Evolutionary conservation across 805 yeast species (phyloP).

Genomic region (Cyberlindnera euphorbiae): DNA sequence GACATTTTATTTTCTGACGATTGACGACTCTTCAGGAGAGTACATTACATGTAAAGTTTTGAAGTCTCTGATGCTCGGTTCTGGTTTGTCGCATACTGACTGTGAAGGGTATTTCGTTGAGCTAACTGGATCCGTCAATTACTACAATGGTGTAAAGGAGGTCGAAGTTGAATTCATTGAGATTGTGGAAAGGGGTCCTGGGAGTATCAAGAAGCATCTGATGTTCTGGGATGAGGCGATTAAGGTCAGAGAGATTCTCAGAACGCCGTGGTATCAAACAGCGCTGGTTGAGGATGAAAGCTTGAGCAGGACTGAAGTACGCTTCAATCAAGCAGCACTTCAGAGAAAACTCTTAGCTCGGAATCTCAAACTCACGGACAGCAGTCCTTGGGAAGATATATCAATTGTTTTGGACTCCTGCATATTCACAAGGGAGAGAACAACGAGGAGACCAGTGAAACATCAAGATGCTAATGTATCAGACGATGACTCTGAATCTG

Average conservation of each 20-base stretch:
- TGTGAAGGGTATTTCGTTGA: slow-evolving; percentile 26
- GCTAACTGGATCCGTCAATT: slow-evolving; percentile 24
- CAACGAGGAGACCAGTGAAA: slow-evolving; percentile 1
- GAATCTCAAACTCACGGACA: slow-evolving; percentile 2
- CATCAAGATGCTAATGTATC: slow-evolving; percentile 16
- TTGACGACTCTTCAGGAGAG: slow-evolving; percentile 30
- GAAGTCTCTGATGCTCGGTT: slow-evolving; percentile 14
- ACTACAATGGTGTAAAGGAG: slow-evolving; percentile 25
- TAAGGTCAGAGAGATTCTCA: slow-evolving; percentile 21
- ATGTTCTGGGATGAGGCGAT: slow-evolving; percentile 33
- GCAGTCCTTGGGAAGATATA: slow-evolving; percentile 1
- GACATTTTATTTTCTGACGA: slow-evolving; percentile 21
- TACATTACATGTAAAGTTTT: slow-evolving; percentile 27
- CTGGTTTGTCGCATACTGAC: slow-evolving; percentile 20
- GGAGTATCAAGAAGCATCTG: slow-evolving; percentile 28
- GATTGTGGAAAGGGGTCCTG: slow-evolving; percentile 19
- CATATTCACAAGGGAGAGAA: slow-evolving; percentile 16
- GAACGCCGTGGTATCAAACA: slow-evolving; percentile 32
- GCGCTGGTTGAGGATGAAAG: slow-evolving; percentile 14
- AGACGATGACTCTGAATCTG: slow-evolving; percentile 8
- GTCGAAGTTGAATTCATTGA: slow-evolving; percentile 27
- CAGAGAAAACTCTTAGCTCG: slow-evolving; percentile 8
- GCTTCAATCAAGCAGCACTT: slow-evolving; percentile 2
- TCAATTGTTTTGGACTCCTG: slow-evolving; percentile 19
- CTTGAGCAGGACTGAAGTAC: not conserved